Base-by-base conservation (phyloP, 495 filamentous ascomycete species). In the Trichoderma reesei region DNA sequence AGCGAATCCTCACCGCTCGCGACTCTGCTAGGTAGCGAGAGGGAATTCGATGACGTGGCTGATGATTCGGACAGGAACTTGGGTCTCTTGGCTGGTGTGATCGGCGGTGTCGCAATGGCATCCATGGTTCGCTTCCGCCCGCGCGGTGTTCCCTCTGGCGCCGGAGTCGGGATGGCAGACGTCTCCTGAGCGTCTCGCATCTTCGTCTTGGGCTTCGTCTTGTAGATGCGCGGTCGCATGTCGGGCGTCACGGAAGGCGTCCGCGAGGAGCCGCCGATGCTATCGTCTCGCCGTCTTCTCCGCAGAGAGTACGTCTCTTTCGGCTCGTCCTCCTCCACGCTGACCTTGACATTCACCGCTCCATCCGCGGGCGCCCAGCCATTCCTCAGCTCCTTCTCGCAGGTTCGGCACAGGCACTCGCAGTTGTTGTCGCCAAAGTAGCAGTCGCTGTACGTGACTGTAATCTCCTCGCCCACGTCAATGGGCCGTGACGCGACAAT, bases 371-470 rank as follows among this genome's bases (percentile, higher is more conserved):
- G 77, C 26, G 84, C 79, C 95, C 95, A 98, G 8, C 94, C 95
- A 74, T 95, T 96, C 36, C 82, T 78, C 63, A 80, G 77, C 11
- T 79, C 76, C n/a, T 79, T 74, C 75, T 99, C 94, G 69, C 94
- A 99, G 0, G 90, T 92, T 64, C 79, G 76, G 72, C 94, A 99
- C 2, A 99, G 79, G 73, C 94, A 99, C 72, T 99, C 95, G 70
- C 90, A 90, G 68, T 99, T 99, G 68, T 92, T 86, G 42, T 88
- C 85, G 3, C 95, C 94, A 74, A 99, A 99, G 71, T 99, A 99
- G 70, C 94, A 89, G 39, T 96, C 91, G 13, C 92, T 90, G 71
- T 99, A 99, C 3, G 84, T 90, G 1, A 98, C 92, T 0, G 95
- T 98, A 66, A 99, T 95, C 73, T 98, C 94, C 64, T 97, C 92